Evolutionary conservation across 208 protist species (phyloP).

Genomic region (Herpetomonas muscarum): DNA sequence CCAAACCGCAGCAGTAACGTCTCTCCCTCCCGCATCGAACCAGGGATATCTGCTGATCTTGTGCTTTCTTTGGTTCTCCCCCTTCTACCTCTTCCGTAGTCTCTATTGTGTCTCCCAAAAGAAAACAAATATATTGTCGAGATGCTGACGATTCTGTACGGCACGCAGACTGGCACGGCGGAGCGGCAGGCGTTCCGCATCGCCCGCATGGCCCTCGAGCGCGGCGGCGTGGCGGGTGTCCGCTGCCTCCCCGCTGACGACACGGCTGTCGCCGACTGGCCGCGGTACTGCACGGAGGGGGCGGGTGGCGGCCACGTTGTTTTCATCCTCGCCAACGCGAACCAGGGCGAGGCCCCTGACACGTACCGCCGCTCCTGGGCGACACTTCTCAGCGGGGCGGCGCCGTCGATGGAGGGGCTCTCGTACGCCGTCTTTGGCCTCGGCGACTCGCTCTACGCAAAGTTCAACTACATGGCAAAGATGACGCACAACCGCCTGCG

Average conservation of each 20-base stretch:
- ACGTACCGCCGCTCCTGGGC: slow-evolving; percentile 70
- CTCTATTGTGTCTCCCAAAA: no score
- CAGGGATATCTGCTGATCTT: no score
- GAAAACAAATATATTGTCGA: no score
- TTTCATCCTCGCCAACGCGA: slow-evolving; percentile 74
- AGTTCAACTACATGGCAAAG: slow-evolving; percentile 92
- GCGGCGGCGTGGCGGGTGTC: slow-evolving; percentile 37
- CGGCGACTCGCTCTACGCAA: slow-evolving; percentile 85
- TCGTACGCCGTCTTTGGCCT: slow-evolving; percentile 88
- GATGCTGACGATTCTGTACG: slow-evolving; percentile 68
- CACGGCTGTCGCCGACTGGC: slow-evolving; percentile 45
- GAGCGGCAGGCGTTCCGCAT: slow-evolving; percentile 63
- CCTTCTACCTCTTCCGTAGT: no score
- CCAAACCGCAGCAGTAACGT: no score
- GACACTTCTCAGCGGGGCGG: slow-evolving; percentile 27
- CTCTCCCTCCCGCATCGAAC: no score
- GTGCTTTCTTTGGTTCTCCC: no score
- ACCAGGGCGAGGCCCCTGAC: slow-evolving; percentile 79
- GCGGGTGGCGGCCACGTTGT: slow-evolving; percentile 34
- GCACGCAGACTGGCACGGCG: slow-evolving; percentile 75
- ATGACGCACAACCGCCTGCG: slow-evolving; percentile 88
- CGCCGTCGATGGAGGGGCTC: slow-evolving; percentile 45
- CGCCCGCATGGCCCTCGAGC: slow-evolving; percentile 44
- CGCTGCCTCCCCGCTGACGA: slow-evolving; percentile 63
- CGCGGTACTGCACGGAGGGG: not conserved